These are phyloP conservation scores for Cutaneotrichosporon sp. DNA, from an alignment of 1,284 basidiomycete species.

Conservation along the genomic window DNA sequence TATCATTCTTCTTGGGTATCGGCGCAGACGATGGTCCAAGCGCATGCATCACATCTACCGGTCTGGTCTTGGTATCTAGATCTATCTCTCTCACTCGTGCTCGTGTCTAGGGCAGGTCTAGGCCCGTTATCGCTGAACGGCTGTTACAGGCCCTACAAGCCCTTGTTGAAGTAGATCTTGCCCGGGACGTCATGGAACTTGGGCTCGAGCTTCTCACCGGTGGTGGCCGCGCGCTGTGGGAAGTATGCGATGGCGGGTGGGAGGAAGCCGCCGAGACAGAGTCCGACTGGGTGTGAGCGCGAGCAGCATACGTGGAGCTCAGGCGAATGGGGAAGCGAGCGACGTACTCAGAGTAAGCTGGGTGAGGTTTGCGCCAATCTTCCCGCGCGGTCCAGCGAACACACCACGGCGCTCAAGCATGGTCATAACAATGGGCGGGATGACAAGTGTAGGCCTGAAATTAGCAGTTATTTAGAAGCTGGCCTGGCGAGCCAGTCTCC, in stretches of 20 bases:
- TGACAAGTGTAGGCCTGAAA: conserved; percentile 52
- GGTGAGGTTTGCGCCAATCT: conserved; percentile 33
- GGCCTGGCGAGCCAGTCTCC: too few relatives aligned
- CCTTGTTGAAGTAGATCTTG: conserved; percentile 54
- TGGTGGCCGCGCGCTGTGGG: conserved; percentile 51
- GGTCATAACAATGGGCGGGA: conserved; percentile 53
- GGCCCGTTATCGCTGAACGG: neutral
- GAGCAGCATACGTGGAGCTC: neutral
- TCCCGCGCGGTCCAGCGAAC: conserved; percentile 48
- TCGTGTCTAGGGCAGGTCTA: neutral
- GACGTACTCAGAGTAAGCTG: conserved; percentile 45
- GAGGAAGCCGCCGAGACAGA: conserved; percentile 52
- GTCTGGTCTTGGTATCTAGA: too few relatives aligned
- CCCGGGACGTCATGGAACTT: conserved; percentile 41
- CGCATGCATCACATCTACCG: neutral
- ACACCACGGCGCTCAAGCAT: conserved; percentile 46
- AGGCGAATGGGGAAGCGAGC: neutral
- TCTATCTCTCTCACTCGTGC: neutral
- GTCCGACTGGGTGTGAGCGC: conserved; percentile 42
- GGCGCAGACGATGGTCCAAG: too few relatives aligned
- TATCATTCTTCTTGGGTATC: too few relatives aligned
- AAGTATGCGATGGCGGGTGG: conserved; percentile 56
- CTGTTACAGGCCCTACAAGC: conserved; percentile 37
- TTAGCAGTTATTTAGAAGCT: too few relatives aligned
- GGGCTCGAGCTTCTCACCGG: conserved; percentile 45